Base-by-base conservation (phyloP, 305 asterid species). In the Lippia alba region DNA sequence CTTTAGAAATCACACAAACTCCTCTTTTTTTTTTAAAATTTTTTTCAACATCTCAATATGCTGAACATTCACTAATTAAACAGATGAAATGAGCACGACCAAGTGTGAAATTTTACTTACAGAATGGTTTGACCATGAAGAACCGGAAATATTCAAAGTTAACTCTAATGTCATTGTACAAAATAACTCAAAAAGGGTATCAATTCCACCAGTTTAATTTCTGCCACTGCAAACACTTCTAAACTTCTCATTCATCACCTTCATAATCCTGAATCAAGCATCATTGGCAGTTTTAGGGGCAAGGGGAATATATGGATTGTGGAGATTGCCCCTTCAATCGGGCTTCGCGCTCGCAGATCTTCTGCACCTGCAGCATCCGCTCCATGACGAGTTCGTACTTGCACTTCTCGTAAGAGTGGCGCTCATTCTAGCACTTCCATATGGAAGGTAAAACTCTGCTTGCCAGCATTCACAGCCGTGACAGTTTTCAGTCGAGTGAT, bases 311-410 rank as follows among this genome's bases (percentile, higher is more conserved):
- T n/a, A n/a, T 80, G 76, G 84, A 59, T 61, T 86, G 70, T 7
- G 83, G 60, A 39, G 80, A 66, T 65, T 48, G 74, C 4, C 76
- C 66, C 77, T 82, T 79, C 79, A 66, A 46, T 48, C 81, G 81
- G 18, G 84, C 88, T 53, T 85, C 93, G 51, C 81, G 85, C 78
- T 88, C 94, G n/a, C 97, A 96, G 87, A 94, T 87, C 92, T 89
- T 91, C 91, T 86, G 91, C 99, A 94, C 87, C 86, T 91, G 96
- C 14, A 94, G 96, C 98, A 91, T 91, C 69, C 98, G 84, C 66
- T 91, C 97, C 97, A 93, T 91, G 16, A 94, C 94, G 70, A 94
- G 97, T 80, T 91, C 99, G 87, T 94, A 94, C 58, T 72, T 96
- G 70, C 99, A 94, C 83, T 94, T 94, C 78, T 94, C 97, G 14